Conservation (phyloP, 768 basidiomycete genomes). For the Lactarius psammicola region DNA sequence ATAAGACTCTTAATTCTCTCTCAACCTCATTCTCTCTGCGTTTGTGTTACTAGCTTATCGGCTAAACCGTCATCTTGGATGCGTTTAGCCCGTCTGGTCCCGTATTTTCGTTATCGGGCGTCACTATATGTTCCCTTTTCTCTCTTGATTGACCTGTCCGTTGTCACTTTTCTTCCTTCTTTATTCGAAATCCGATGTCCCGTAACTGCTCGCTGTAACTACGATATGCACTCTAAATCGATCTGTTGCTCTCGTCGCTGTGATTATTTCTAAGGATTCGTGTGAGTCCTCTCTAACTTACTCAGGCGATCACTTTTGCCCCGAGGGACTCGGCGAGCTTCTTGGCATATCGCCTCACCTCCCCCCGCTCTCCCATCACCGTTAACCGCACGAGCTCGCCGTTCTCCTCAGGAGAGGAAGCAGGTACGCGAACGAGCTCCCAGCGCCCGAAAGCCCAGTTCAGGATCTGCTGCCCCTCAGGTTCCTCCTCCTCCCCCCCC, state of each 20-base stretch:
- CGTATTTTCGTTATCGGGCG: background rate
- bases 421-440: slow-evolving; percentile 50
- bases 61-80: background rate
- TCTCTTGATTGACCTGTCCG: slow-evolving; percentile 4
- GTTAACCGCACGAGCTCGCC: slow-evolving; percentile 59
- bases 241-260: background rate
- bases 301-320: slow-evolving; percentile 34
- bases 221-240: slow-evolving; percentile 19
- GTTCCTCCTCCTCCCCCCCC: background rate
- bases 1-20: background rate
- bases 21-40: background rate
- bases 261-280: background rate
- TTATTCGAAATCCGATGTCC: slow-evolving; percentile 9
- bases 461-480: slow-evolving; percentile 48
- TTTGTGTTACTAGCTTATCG: background rate
- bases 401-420: slow-evolving; percentile 8
- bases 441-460: slow-evolving; percentile 95
- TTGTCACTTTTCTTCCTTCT: background rate
- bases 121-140: background rate
- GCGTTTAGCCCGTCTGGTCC: background rate
- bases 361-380: slow-evolving; percentile 90
- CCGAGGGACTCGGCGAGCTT: slow-evolving; percentile 51
- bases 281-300: too few relatives aligned
- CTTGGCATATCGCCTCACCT: slow-evolving; percentile 58
- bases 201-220: slow-evolving; percentile 18